These are phyloP conservation scores for Apostasia shenzhenica DNA, from an alignment of 106 monocot species.

Conservation along the genomic window DNA sequence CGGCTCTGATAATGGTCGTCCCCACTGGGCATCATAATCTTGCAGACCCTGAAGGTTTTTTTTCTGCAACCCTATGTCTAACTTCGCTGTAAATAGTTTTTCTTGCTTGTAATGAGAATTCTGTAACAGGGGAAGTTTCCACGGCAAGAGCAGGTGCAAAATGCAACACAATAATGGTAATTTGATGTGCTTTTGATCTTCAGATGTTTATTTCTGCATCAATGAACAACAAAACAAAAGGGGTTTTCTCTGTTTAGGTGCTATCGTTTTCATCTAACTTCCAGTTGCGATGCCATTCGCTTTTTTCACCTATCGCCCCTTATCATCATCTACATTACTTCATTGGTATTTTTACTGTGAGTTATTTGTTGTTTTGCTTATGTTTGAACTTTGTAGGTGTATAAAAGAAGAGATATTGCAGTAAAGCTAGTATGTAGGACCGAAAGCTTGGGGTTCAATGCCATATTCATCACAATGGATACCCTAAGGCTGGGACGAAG, in stretches of 20 bases:
- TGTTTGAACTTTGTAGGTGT: constrained; percentile 31
- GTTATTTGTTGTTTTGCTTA: neutral
- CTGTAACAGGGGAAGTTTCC: constrained; percentile 42
- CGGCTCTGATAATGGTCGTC: constrained; percentile 37
- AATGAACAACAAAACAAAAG: neutral
- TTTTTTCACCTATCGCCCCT: constrained; percentile 54
- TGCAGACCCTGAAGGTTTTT: constrained; percentile 27
- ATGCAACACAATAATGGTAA: constrained; percentile 72
- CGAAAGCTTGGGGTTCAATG: constrained; percentile 60
- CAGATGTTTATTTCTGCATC: neutral
- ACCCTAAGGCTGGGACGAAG: constrained; percentile 61
- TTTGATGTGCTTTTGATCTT: neutral
- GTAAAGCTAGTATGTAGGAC: constrained; percentile 45
- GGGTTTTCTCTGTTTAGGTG: constrained; percentile 36
- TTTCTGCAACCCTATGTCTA: too few species aligned
- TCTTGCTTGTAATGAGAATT: too few species aligned
- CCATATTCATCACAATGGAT: constrained; percentile 70
- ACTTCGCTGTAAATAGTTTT: too few species aligned
- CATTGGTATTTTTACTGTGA: too few species aligned
- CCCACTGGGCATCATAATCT: constrained; percentile 33
- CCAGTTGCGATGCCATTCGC: constrained; percentile 61
- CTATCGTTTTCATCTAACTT: constrained; percentile 49
- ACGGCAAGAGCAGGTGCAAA: constrained; percentile 79
- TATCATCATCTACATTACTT: neutral
- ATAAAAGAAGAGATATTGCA: constrained; percentile 48